These are phyloP conservation scores for Phycomyces blakesleeanus DNA, from an alignment of 192 early-diverging fungal genomes.

Conservation along the genomic window DNA sequence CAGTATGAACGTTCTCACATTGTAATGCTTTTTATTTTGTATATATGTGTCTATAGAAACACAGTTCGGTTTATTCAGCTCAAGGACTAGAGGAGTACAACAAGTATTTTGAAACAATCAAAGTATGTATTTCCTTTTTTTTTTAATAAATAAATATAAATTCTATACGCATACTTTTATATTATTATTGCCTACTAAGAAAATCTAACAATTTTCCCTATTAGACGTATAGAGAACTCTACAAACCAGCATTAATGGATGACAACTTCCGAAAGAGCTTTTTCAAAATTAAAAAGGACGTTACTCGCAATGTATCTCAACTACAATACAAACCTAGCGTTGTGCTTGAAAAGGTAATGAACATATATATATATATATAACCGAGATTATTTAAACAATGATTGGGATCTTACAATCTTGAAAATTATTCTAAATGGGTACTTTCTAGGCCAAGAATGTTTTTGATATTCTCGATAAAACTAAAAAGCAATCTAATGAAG, in stretches of 20 bases:
- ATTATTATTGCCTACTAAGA: too few relatives aligned
- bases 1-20: too few relatives aligned
- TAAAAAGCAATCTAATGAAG: constrained; percentile 16
- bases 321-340: constrained; percentile 36
- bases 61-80: constrained; percentile 8
- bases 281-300: constrained; percentile 23
- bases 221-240: constrained; percentile 35
- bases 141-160: too few relatives aligned
- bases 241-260: constrained; percentile 28
- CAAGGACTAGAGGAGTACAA: constrained; percentile 33
- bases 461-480: constrained; percentile 17
- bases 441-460: constrained; percentile 22
- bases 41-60: too few relatives aligned
- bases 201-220: too few relatives aligned
- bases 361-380: neutral
- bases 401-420: too few relatives aligned
- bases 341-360: constrained; percentile 44
- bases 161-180: too few relatives aligned
- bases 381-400: neutral
- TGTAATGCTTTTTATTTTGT: too few relatives aligned
- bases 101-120: constrained; percentile 14
- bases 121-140: too few relatives aligned
- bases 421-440: too few relatives aligned
- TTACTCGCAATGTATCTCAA: constrained; percentile 45
- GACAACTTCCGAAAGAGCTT: constrained; percentile 25